Evolutionary conservation across 2,329 filamentous ascomycete species (phyloP), one percentile per base, ranked within the genome.

Genomic region (Trichoderma sp.): DNA sequence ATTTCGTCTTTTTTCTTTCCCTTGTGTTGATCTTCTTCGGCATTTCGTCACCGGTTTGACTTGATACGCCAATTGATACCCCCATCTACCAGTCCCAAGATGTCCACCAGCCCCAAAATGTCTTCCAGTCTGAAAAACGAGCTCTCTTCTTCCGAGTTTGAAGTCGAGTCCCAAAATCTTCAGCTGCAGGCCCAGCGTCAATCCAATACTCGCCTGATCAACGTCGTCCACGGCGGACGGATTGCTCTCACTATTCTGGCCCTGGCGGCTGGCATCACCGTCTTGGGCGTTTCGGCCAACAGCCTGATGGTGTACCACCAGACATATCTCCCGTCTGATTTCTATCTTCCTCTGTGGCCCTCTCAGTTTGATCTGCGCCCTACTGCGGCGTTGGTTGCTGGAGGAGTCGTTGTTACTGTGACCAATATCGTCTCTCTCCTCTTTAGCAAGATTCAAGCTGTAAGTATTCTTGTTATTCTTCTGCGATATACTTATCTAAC

Each of bases 291-390:
- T 12, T 86, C 89, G 3, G 88, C 85, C 78, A 86, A 91, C 80
- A 85, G 88, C 6, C 82, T 92, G 59, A 81, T 85, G 35, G 87
- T 89, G 50, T 92, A 91, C 83, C 85, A 90, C 78, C 83, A 83
- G 33, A 92, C 91, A 2, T 85, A 88, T 74, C 80, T 89, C 18
- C 79, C 87, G 1, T 80, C 81, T 21, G 85, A 87, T 63, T 89
- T 85, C 79, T 79, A 88, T 27, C 85, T 92, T 21, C 85, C 89
- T 12, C 80, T 92, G 66, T 92, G 91, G 91, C 91, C 91, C 0
- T 82, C 85, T 16, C 82, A 87, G 35, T 89, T 92, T 79, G 87
- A 92, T 80, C 80, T 90, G 41, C 85, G 88, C 65, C 90, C 90
- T 3, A 90, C 88, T 3, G 83, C 89, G 35, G 88, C 89, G 9